These are phyloP conservation scores for Rhododendron ovatum DNA, from an alignment of 148 eudicot species.

Conservation along the genomic window DNA sequence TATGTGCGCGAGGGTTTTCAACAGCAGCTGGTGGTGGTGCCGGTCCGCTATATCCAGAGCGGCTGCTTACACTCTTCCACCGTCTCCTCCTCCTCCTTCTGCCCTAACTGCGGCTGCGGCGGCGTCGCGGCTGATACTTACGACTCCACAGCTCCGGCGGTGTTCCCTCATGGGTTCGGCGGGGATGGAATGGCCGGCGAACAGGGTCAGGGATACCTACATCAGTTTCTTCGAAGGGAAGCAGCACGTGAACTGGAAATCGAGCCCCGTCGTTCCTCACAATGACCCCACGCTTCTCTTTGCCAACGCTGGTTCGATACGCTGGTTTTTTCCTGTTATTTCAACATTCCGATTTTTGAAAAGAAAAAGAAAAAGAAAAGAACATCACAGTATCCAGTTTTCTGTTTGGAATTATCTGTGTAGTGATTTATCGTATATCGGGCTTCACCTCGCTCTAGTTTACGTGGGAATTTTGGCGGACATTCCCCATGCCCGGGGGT, in stretches of 20 bases:
- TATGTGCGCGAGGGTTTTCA: neutral
- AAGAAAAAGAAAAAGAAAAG: too few species aligned
- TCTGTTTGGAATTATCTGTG: neutral
- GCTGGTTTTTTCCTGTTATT: neutral
- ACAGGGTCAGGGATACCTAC: slow-evolving; percentile 57
- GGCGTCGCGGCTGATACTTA: neutral
- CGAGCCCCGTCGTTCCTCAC: slow-evolving; percentile 92
- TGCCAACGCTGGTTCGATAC: slow-evolving; percentile 81
- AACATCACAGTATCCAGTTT: neutral
- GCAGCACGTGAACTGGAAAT: slow-evolving; percentile 59
- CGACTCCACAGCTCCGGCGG: neutral
- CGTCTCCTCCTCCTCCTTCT: neutral
- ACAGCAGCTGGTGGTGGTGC: neutral
- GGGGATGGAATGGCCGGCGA: slow-evolving; percentile 66
- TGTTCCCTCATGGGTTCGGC: slow-evolving; percentile 27
- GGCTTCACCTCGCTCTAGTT: neutral
- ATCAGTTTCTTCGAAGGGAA: slow-evolving; percentile 54
- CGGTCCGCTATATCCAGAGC: neutral
- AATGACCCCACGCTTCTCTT: slow-evolving; percentile 94
- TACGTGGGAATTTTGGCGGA: neutral
- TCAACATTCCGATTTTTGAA: neutral
- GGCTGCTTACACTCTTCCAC: neutral
- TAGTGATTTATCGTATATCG: neutral
- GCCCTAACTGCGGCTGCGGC: neutral
- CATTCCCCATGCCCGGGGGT: neutral